These are phyloP conservation scores for Hibiscus syriacus DNA, from an alignment of 345 rosid genomes.

Conservation along the genomic window DNA sequence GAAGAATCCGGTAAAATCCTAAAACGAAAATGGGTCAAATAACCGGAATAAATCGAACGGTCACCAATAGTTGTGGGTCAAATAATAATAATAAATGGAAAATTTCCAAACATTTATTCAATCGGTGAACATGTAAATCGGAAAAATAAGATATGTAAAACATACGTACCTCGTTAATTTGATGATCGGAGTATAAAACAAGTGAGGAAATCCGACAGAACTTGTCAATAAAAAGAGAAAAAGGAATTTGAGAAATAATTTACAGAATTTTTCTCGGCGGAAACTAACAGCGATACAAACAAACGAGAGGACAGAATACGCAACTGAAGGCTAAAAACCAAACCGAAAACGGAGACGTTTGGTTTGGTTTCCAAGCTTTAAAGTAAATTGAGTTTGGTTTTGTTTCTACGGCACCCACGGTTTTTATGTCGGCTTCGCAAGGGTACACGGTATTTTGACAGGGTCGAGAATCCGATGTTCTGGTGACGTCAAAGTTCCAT, in stretches of 20 bases:
- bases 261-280: neutral
- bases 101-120: too few species aligned
- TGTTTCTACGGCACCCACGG: conserved; percentile 19
- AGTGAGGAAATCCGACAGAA: neutral
- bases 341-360: conserved; percentile 2
- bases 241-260: neutral
- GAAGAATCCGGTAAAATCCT: neutral
- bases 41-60: neutral
- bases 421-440: conserved; percentile 15
- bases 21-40: neutral
- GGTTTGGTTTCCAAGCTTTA: neutral
- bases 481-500: neutral
- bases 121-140: neutral
- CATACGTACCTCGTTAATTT: neutral
- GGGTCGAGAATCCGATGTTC: neutral
- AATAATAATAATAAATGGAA: neutral
- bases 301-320: neutral
- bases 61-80: neutral
- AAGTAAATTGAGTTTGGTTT: neutral
- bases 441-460: conserved; percentile 11
- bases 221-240: too few species aligned
- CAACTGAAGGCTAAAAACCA: neutral
- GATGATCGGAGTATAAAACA: neutral
- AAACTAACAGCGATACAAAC: neutral
- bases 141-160: neutral